Evolutionary conservation across 1,284 basidiomycete species (phyloP).

Genomic region (Cryptococcus sp.): DNA sequence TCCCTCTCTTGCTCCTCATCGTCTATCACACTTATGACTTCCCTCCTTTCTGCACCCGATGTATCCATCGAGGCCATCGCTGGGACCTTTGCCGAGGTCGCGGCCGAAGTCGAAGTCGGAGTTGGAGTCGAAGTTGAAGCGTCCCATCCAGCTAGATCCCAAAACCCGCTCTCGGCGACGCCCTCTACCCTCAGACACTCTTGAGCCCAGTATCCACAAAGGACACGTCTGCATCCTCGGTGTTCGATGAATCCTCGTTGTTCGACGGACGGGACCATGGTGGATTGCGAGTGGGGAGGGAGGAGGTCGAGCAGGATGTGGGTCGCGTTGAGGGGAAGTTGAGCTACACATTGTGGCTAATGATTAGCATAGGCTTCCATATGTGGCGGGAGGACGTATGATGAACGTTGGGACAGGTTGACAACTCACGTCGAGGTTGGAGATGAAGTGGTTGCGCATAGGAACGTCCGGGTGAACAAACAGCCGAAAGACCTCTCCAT

Average conservation of each 20-base stretch:
- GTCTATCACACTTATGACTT: too few relatives aligned
- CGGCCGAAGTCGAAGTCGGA: too few relatives aligned
- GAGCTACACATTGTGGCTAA: background rate
- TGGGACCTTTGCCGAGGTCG: too few relatives aligned
- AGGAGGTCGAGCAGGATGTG: conserved; percentile 5
- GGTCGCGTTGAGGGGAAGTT: background rate
- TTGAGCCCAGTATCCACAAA: conserved; percentile 5
- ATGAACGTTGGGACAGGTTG: too few relatives aligned
- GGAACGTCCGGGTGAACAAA: conserved; percentile 1
- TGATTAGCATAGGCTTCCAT: background rate
- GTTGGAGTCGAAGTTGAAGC: too few relatives aligned
- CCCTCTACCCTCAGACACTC: conserved; percentile 3
- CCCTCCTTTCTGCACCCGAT: too few relatives aligned
- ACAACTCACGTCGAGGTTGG: background rate
- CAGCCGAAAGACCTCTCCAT: background rate
- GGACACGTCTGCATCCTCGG: background rate
- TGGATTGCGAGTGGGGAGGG: background rate
- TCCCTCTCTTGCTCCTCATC: too few relatives aligned
- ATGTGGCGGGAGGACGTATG: too few relatives aligned
- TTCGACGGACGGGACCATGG: background rate
- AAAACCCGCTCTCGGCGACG: conserved; percentile 1
- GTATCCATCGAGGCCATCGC: too few relatives aligned
- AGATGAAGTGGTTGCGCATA: conserved; percentile 4
- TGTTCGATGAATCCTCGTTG: conserved; percentile 2
- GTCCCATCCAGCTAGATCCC: conserved; percentile 3